Conservation (phyloP, 441 rosid genomes). For the Gossypium schwendimanii region DNA sequence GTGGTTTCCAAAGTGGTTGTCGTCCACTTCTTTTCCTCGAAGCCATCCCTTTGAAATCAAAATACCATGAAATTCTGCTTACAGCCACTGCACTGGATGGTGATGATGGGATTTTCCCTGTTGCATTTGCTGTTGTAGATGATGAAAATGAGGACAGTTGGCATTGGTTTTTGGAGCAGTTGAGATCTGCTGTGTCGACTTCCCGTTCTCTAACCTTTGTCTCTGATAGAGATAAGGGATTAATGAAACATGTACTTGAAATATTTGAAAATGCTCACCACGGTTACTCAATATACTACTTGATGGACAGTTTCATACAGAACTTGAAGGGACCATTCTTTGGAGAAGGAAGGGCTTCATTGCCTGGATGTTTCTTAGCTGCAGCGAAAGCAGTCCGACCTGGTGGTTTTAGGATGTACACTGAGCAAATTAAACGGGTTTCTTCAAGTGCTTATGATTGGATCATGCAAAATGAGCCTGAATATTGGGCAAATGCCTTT, state of each 20-base stretch:
- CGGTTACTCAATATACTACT: slow-evolving; percentile 67
- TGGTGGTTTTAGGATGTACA: slow-evolving; percentile 45
- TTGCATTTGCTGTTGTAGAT: slow-evolving; percentile 75
- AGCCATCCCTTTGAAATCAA: slow-evolving; percentile 59
- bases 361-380: slow-evolving; percentile 52
- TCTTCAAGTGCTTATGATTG: slow-evolving; percentile 69
- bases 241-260: slow-evolving; percentile 47
- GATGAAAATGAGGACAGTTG: slow-evolving; percentile 63
- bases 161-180: slow-evolving; percentile 77
- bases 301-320: slow-evolving; percentile 68
- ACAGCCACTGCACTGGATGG: slow-evolving; percentile 85
- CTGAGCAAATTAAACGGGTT: slow-evolving; percentile 56
- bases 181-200: slow-evolving; percentile 49
- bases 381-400: slow-evolving; percentile 68
- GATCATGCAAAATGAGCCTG: slow-evolving; percentile 65
- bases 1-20: slow-evolving; percentile 74
- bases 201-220: slow-evolving; percentile 57
- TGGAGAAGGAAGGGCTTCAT: slow-evolving; percentile 68
- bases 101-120: slow-evolving; percentile 63
- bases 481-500: slow-evolving; percentile 57
- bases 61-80: slow-evolving; percentile 72
- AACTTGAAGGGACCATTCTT: slow-evolving; percentile 77
- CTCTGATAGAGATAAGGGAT: slow-evolving; percentile 69
- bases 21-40: slow-evolving; percentile 85
- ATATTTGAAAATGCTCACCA: slow-evolving; percentile 60